phyloP scores from a whole-genome alignment of 805 yeast genomes.

The Metschnikowia borealis region DNA sequence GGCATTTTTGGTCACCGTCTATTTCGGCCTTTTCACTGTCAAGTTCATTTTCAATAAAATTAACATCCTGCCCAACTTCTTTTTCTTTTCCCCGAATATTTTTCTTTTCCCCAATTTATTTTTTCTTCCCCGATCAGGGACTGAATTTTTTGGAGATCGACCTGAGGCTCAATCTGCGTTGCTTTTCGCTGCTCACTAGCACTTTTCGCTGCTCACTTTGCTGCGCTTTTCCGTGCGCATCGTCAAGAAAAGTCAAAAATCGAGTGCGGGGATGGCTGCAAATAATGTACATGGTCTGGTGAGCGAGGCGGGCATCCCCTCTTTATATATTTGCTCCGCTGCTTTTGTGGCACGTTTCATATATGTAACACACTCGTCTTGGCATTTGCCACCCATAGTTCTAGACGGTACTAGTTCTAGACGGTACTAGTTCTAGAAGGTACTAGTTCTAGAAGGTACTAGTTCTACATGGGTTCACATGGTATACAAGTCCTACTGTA shows the following conservation, averaged over 20 bases:
- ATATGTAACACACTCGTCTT: neutral
- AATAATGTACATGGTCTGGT: neutral
- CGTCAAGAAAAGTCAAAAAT: neutral
- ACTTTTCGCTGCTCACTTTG: neutral
- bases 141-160: neutral
- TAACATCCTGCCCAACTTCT: neutral
- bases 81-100: too few relatives aligned
- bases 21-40: too few relatives aligned
- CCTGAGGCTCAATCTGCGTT: neutral
- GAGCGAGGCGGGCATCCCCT: neutral
- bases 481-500: too few relatives aligned
- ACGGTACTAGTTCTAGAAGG: too few relatives aligned
- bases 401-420: too few relatives aligned
- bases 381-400: neutral
- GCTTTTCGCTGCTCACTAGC: neutral
- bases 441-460: too few relatives aligned
- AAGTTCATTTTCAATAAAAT: neutral
- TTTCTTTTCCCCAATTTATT: too few relatives aligned
- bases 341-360: slow-evolving; percentile 1
- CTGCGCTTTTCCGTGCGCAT: neutral
- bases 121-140: too few relatives aligned
- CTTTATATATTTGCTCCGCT: neutral
- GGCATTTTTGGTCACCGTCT: neutral
- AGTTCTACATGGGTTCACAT: too few relatives aligned
- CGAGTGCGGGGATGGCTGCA: slow-evolving; percentile 1